Base-by-base conservation (phyloP, 768 basidiomycete species). In the Hypholoma fasciculare region DNA sequence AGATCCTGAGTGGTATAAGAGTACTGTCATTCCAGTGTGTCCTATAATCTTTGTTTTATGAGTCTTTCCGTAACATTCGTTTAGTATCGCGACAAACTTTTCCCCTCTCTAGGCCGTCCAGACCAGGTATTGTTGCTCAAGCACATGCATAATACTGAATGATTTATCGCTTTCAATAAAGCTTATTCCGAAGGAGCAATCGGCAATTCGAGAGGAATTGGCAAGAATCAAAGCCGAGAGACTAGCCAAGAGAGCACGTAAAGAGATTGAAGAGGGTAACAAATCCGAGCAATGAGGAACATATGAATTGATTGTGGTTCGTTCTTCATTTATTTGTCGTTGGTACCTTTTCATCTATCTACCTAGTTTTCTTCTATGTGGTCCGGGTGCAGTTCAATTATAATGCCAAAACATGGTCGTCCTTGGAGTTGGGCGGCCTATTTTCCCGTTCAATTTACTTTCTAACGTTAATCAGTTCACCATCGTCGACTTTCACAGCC, bases 1-100 rank as follows among this genome's bases (percentile, higher is more conserved):
- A 44, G 90, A 94, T 70, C 91, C 92, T 5, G 84, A 88, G 42
- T 95, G 93, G 93, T 95, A 94, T 67, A 79, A 82, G 55, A 75
- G 78, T 49, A 79, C 91, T 63, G 92, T 96, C 57, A 74, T 90
- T 37, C 92, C 93, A 7, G 89, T 92, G 69, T 39, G 76, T 63
- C 27, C 13, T 40, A 14, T 55, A 38, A 49, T 23, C 12, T 4
- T 20, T 36, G 47, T 26, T 36, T 20, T 9, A 16, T 36, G 37
- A 52, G 11, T 27, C 4, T 48, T 49, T 34, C 39, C 11, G 51
- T 39, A 16, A 51, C 37, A 36, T 49, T 16, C 44, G 44, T 38
- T 49, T 60, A 92, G 90, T 90, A 91, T 67, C 83, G 87, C 69
- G 82, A 89, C 49, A 85, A 78, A 66, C 74, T 92, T 17, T 90